Evolutionary conservation across 495 filamentous ascomycete species (phyloP).

Genomic region (Hypoxylon trugodes): DNA sequence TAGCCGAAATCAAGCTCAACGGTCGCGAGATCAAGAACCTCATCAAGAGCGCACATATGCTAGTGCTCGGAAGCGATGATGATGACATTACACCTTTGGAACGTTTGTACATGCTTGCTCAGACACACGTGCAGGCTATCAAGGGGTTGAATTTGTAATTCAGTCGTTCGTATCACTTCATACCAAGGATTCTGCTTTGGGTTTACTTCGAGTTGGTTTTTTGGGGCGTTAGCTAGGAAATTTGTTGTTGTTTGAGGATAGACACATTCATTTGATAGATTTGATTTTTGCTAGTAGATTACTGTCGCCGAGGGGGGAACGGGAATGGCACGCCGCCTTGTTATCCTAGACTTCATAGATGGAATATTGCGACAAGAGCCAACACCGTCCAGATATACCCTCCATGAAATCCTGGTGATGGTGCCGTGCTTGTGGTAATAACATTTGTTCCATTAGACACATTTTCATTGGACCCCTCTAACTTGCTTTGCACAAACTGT

Average conservation of each 20-base stretch:
- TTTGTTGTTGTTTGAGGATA: too few relatives aligned
- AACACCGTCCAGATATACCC: conserved; percentile 1
- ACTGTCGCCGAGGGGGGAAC: too few relatives aligned
- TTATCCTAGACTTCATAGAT: neutral
- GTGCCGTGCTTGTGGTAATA: neutral
- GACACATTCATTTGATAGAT: too few relatives aligned
- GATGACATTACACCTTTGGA: neutral
- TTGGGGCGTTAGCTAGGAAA: too few relatives aligned
- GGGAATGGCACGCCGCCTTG: neutral
- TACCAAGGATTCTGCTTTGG: too few relatives aligned
- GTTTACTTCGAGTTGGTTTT: too few relatives aligned
- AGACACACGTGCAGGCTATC: neutral
- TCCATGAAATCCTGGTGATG: neutral
- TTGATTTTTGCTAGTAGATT: too few relatives aligned
- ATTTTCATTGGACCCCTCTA: conserved; percentile 28
- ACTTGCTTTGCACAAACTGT: conserved; percentile 59
- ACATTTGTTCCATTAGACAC: conserved; percentile 1
- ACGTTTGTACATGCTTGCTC: neutral
- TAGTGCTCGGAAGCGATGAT: neutral
- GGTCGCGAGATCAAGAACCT: conserved; percentile 62
- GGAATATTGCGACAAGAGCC: neutral
- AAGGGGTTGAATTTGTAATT: neutral
- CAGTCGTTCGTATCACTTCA: neutral
- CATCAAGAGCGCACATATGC: conserved; percentile 51
- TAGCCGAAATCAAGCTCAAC: conserved; percentile 51